Evolutionary conservation across 345 rosid genomes (phyloP).

Genomic region (Erucastrum elatum): DNA sequence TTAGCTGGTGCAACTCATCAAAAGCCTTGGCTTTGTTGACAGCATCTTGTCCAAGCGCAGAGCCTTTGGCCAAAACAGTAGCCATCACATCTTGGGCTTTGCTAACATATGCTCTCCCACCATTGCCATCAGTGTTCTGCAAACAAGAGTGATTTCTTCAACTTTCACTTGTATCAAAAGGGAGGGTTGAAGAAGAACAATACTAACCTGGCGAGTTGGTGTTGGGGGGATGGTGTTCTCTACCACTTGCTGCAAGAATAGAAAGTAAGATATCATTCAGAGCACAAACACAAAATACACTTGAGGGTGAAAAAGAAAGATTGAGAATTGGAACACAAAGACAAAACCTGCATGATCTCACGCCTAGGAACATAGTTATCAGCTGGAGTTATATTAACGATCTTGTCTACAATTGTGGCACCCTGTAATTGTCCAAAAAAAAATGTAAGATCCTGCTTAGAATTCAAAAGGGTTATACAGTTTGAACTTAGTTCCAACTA

Average conservation of each 20-base stretch:
- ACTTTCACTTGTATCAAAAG: not conserved
- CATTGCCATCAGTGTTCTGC: constrained; percentile 59
- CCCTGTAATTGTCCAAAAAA: constrained; percentile 51
- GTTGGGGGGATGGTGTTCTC: constrained; percentile 43
- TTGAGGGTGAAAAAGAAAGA: not conserved
- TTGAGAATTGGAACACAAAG: not conserved
- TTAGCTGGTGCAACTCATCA: constrained; percentile 80
- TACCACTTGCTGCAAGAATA: constrained; percentile 58
- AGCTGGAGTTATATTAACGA: constrained; percentile 64
- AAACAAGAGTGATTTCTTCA: not conserved
- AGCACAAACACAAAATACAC: not conserved
- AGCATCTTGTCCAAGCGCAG: constrained; percentile 88
- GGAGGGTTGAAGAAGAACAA: not conserved
- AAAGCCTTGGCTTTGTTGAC: constrained; percentile 92
- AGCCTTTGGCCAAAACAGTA: constrained; percentile 79
- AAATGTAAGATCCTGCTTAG: not conserved
- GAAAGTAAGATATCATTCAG: constrained; percentile 17
- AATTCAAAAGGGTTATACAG: not conserved
- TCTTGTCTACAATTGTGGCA: constrained; percentile 85
- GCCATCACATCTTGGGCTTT: constrained; percentile 88
- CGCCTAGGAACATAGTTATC: constrained; percentile 61
- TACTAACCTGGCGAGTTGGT: constrained; percentile 47
- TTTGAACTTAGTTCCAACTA: not conserved
- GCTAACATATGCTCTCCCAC: constrained; percentile 70
- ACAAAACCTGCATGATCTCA: constrained; percentile 49